Evolutionary conservation across 176 grass and related monocot species (phyloP).

Genomic region (Paspalum vaginatum): DNA sequence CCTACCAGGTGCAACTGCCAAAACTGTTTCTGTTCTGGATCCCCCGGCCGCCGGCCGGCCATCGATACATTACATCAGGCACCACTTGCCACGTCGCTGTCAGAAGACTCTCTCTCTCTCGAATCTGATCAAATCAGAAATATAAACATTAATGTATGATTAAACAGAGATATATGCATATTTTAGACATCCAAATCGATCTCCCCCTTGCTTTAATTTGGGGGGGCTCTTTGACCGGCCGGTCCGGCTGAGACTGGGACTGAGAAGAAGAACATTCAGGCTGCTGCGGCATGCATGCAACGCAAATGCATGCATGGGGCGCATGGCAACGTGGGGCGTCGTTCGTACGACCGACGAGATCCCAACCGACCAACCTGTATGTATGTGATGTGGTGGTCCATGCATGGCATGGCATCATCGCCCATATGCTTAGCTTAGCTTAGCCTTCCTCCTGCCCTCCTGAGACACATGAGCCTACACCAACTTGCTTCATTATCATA

Average conservation of each 20-base stretch:
- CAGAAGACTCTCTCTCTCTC: no score
- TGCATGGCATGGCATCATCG: no score
- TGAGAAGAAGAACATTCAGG: neutral
- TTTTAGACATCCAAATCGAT: no score
- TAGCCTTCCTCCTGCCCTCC: neutral
- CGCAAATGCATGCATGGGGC: neutral
- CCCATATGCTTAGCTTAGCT: neutral
- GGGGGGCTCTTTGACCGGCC: conserved; percentile 30
- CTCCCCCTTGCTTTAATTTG: no score
- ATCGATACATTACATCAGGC: neutral
- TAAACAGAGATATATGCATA: no score
- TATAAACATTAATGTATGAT: neutral
- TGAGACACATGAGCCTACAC: neutral
- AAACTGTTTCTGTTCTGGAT: neutral
- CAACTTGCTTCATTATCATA: no score
- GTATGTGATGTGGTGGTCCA: conserved; percentile 18
- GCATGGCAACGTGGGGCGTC: conserved; percentile 60
- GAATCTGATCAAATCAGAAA: no score
- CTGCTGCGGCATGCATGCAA: neutral
- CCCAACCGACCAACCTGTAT: conserved; percentile 47
- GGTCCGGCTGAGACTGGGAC: no score
- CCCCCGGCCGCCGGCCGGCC: neutral
- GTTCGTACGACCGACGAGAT: conserved; percentile 31
- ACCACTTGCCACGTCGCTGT: neutral
- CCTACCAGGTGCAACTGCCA: conserved; percentile 18